Percentiles rank a stretch among this genome's conserved stretches.
phyloP scores from a whole-genome alignment of 768 basidiomycete species.

The Kwoniella mangroviensis region DNA sequence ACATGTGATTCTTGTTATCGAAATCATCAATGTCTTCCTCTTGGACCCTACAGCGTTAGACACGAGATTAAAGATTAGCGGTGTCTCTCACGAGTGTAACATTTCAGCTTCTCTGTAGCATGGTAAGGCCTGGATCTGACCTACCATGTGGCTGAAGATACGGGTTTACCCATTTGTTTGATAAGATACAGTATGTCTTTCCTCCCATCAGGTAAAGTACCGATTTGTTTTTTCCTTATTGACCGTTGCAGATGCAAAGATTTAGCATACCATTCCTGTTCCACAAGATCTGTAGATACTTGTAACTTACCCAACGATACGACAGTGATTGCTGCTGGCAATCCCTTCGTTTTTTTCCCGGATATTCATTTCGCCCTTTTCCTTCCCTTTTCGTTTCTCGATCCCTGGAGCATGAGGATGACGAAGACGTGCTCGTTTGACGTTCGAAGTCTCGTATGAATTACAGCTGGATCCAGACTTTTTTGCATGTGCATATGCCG shows the following conservation, averaged over 20 bases:
- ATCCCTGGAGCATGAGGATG: too few relatives aligned
- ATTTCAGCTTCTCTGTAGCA: too few relatives aligned
- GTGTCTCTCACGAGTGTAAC: too few relatives aligned
- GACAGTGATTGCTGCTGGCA: not conserved
- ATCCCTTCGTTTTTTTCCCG: not conserved
- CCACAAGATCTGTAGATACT: too few relatives aligned
- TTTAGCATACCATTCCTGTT: too few relatives aligned
- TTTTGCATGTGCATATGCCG: too few relatives aligned
- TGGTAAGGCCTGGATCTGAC: not conserved
- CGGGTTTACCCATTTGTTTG: conserved; percentile 8
- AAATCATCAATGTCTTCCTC: not conserved
- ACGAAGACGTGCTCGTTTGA: too few relatives aligned
- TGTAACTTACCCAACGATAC: conserved; percentile 17
- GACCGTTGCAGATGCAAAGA: too few relatives aligned
- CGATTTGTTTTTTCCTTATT: conserved; percentile 10
- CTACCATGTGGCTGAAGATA: conserved; percentile 12
- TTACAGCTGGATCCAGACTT: too few relatives aligned
- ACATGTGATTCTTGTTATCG: not conserved
- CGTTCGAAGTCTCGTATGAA: too few relatives aligned
- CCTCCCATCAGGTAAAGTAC: not conserved
- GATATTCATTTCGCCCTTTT: not conserved
- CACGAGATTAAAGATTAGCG: too few relatives aligned
- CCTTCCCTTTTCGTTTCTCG: too few relatives aligned
- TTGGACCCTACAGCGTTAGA: not conserved
- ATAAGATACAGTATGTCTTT: conserved; percentile 6